Conservation (phyloP, 306 rosid genomes). For the Dicorynia guianensis region DNA sequence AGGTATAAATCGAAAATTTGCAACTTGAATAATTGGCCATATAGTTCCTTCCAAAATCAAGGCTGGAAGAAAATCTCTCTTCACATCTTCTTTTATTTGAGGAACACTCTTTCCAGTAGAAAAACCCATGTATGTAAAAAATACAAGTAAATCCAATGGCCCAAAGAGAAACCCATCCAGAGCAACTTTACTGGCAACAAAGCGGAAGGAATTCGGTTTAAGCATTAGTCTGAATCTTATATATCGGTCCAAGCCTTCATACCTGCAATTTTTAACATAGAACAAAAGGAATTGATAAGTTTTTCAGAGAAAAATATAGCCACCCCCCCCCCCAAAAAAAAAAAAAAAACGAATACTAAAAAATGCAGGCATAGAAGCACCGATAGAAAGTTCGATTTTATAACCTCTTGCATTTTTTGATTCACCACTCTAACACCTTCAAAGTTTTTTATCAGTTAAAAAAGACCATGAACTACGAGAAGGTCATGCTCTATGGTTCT, state of each 20-base stretch:
- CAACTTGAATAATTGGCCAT: conserved; percentile 88
- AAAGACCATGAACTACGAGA: conserved; percentile 15
- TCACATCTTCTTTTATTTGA: conserved; percentile 82
- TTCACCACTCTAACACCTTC: conserved; percentile 13
- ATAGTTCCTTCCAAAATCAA: conserved; percentile 77
- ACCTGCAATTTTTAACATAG: conserved; percentile 57
- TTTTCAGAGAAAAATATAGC: conserved; percentile 9
- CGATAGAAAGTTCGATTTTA: neutral
- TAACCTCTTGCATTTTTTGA: neutral
- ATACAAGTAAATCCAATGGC: conserved; percentile 75
- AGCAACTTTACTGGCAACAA: conserved; percentile 81
- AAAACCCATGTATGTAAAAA: conserved; percentile 89
- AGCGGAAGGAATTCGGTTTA: conserved; percentile 72
- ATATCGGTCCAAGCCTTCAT: conserved; percentile 79
- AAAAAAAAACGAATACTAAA: neutral
- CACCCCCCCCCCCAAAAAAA: neutral
- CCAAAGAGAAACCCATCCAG: conserved; percentile 77
- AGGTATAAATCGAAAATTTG: conserved; percentile 82
- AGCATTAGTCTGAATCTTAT: conserved; percentile 64
- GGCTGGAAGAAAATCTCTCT: conserved; percentile 88
- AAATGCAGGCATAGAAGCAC: conserved; percentile 9
- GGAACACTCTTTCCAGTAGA: conserved; percentile 71
- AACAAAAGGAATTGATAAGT: conserved; percentile 17
- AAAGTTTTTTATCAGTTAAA: neutral
- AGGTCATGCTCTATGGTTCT: conserved; percentile 5